Evolutionary conservation across 1,284 basidiomycete species (phyloP), one percentile per base, ranked within the genome.

Genomic region (Apiotrichum porosum): DNA sequence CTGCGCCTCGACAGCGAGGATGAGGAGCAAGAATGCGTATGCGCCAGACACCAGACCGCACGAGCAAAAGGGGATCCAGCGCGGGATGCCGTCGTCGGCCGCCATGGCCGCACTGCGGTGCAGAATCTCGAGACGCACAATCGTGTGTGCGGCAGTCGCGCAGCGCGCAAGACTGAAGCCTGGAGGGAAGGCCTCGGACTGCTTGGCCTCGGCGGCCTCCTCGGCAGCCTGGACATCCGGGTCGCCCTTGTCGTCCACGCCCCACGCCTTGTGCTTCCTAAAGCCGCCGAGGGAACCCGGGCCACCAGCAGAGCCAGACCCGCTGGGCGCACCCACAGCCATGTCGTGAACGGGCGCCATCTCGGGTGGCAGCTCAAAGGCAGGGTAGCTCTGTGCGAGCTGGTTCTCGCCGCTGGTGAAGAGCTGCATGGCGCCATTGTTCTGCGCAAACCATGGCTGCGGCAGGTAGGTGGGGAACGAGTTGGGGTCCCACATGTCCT

Each of bases 11-110:
- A 72, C 66, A 1, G 73, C 72, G 9, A 74, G 59, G 9, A 71
- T 68, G 4, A 75, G 57, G 3, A 75, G 60, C 14, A 75, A 52
- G 62, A 74, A 74, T 0, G 72, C 65, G 51, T 71, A 74, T 4
- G 68, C 69, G 9, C 66, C 66, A 4, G 69, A 66, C 23, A 74
- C 66, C 9, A 75, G 60, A 22, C 71, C 73, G 42, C 73, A 75
- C 3, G 71, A 65, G 55, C 73, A 75, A 61, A 73, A 73, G 2
- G 73, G 73, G 22, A 73, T 53, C 70, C 70, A 72, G 53, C 66
- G 68, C 35, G 70, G 72, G 14, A 63, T 65, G 42, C 26, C 34
- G 31, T 43, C 66, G 52, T 63, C 66, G 54, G 72, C 49, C 9
- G 72, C 71, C 22, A 74, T 66, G 4, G 64, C 60, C 2, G 73